A percentile compares a stretch with the other conserved stretches of the same genome.
phyloP scores from a whole-genome alignment of 208 protist genomes.

The Strigomonas oncopelti region DNA sequence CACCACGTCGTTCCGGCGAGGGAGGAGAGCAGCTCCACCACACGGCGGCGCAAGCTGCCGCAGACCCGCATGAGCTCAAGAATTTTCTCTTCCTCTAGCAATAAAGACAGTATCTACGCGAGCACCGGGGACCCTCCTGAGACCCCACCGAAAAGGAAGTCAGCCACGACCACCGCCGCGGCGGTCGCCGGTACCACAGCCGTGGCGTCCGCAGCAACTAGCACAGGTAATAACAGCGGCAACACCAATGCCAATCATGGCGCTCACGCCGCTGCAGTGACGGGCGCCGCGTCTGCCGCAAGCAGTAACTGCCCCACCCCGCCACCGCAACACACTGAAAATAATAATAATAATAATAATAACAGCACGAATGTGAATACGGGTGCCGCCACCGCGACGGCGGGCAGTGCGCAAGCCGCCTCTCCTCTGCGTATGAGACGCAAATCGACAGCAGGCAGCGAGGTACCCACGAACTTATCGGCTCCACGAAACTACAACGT shows the following conservation, averaged over 20 bases:
- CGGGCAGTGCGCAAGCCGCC: not conserved
- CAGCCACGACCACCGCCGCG: not conserved
- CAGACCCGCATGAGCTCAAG: not conserved
- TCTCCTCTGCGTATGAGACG: not conserved
- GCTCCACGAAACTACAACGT: too few relatives aligned
- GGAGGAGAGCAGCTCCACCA: not conserved
- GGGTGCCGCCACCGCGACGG: not conserved
- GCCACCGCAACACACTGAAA: too few relatives aligned
- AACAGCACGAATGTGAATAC: not conserved
- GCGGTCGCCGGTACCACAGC: too few relatives aligned
- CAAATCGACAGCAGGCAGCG: too few relatives aligned
- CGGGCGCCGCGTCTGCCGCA: too few relatives aligned
- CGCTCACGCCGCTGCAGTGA: not conserved
- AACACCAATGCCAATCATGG: not conserved
- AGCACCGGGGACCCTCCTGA: not conserved
- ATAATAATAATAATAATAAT: slow-evolving; percentile 9
- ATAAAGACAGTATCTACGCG: not conserved
- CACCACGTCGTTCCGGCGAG: too few relatives aligned
- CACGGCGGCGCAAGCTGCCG: not conserved
- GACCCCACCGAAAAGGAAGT: not conserved
- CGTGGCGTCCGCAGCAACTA: too few relatives aligned
- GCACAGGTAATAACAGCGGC: not conserved
- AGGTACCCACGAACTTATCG: too few relatives aligned
- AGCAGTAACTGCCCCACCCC: too few relatives aligned
- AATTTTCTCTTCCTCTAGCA: not conserved